These are phyloP conservation scores for Danielozyma ontarioensis DNA, from an alignment of 805 yeast species.

Conservation along the genomic window DNA sequence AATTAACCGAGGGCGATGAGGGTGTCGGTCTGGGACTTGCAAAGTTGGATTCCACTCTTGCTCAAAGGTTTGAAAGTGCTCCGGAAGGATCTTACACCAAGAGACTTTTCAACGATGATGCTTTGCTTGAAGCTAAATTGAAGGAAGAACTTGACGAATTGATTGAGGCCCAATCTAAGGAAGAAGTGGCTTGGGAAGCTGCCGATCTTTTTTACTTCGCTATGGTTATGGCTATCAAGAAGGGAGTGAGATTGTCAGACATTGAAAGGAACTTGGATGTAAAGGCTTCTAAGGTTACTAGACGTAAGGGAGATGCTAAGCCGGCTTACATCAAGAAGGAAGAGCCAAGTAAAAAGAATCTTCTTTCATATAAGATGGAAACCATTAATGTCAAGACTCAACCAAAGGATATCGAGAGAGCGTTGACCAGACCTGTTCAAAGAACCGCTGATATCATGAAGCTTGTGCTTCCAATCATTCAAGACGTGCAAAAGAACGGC, in stretches of 20 bases:
- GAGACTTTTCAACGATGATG: constrained; percentile 75
- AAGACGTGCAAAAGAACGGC: constrained; percentile 70
- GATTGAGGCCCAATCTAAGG: constrained; percentile 58
- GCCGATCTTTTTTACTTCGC: constrained; percentile 76
- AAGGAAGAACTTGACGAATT: constrained; percentile 96
- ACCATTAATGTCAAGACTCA: constrained; percentile 39
- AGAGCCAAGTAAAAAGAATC: constrained; percentile 5
- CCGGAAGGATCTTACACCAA: constrained; percentile 95
- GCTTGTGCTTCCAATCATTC: constrained; percentile 84
- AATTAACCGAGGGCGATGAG: constrained; percentile 20
- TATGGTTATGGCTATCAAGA: constrained; percentile 50
- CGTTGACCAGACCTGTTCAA: constrained; percentile 91
- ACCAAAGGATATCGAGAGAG: constrained; percentile 45
- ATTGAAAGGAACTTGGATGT: constrained; percentile 79
- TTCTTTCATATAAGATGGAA: constrained; percentile 43
- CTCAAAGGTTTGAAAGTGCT: constrained; percentile 58
- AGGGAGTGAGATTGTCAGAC: constrained; percentile 75
- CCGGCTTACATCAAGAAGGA: constrained; percentile 53
- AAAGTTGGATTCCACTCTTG: constrained; percentile 62
- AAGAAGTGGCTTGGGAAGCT: constrained; percentile 89
- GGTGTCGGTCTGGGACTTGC: constrained; percentile 63
- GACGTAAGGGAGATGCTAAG: constrained; percentile 96
- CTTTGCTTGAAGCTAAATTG: constrained; percentile 76
- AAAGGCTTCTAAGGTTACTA: constrained; percentile 80
- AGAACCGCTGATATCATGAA: constrained; percentile 89